Percentiles rank a stretch among this genome's conserved stretches.
These are phyloP conservation scores for Plectosphaerella cucumerina DNA, from an alignment of 2,329 filamentous ascomycete genomes.

Conservation along the genomic window DNA sequence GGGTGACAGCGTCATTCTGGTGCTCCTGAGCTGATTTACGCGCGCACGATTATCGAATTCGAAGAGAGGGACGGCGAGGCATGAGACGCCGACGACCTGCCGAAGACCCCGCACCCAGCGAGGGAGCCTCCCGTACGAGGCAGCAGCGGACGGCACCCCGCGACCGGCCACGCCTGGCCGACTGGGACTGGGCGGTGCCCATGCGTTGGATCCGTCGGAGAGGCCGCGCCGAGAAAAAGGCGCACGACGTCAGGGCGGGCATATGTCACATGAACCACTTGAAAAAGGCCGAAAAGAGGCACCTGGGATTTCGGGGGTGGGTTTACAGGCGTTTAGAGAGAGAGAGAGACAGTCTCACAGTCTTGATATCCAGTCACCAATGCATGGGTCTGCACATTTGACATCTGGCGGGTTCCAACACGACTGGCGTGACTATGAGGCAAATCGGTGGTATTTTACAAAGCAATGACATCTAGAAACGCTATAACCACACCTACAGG, in stretches of 20 bases:
- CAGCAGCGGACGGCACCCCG: background rate
- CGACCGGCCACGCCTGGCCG: too few relatives aligned
- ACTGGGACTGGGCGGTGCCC: background rate
- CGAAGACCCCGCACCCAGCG: background rate
- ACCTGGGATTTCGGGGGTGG: background rate
- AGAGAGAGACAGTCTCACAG: background rate
- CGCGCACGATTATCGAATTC: background rate
- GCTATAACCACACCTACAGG: slow-evolving; percentile 12
- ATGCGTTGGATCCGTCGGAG: background rate
- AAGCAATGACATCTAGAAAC: background rate
- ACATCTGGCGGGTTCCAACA: too few relatives aligned
- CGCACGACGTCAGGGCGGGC: too few relatives aligned
- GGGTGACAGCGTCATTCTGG: slow-evolving; percentile 84
- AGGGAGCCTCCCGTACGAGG: background rate
- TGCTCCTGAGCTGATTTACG: slow-evolving; percentile 64
- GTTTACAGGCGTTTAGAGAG: background rate
- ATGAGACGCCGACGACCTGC: background rate
- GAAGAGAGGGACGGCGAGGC: background rate
- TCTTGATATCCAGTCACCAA: background rate
- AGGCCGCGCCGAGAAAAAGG: too few relatives aligned
- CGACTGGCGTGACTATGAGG: background rate
- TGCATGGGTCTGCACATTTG: too few relatives aligned
- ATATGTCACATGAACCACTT: too few relatives aligned
- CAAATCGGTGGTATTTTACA: background rate
- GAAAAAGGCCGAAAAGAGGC: too few relatives aligned